Evolutionary conservation across 2,329 filamentous ascomycete genomes (phyloP), one percentile per base, ranked within the genome.

Genomic region (Blumeria hordei): DNA sequence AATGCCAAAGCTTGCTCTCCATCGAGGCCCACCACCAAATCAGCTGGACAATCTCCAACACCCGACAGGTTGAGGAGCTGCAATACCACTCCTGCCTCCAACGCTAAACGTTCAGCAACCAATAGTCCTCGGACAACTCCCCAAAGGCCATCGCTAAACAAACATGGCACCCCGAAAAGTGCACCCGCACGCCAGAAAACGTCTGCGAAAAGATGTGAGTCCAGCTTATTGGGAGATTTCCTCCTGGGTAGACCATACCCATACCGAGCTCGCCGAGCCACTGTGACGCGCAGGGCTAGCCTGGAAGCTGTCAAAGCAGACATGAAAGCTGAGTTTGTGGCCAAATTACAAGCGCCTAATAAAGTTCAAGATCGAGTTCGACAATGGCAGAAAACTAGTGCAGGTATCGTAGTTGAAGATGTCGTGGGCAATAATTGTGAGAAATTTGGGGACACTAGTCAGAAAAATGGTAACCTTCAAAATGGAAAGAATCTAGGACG

Each of bases 321-420:
- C 64, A 63, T 71, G 68, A 63, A 70, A 68, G 61, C 72, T 60
- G 76, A 71, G 6, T 67, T 72, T n/a, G 76, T 74, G 54, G 73
- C 68, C 65, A 78, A 70, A 67, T 72, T 78, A 61, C 80, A 71
- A 68, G 76, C 70, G 63, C 83, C 78, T 0, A 75, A 76, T 3
- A 77, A 77, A n/a, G 83, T 93, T 51, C 77, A 77, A 58, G 83
- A 85, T 60, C 80, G 88, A 62, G 85, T 94, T 54, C 82, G 81
- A 61, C 76, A 81, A 67, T 94, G 88, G 88, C 87, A 94, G 67
- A 82, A 82, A 64, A 73, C 81, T 60, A 86, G 83, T 63, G 83
- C 81, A 36, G 75, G 76, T 6, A 81, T 80, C 32, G 68, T 85
- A 35, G 73, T 76, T 6, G 75, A 77, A 39, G 41, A 55, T 14